Evolutionary conservation across 352 stramenopile species (phyloP).

Genomic region (Peronospora farinosa): DNA sequence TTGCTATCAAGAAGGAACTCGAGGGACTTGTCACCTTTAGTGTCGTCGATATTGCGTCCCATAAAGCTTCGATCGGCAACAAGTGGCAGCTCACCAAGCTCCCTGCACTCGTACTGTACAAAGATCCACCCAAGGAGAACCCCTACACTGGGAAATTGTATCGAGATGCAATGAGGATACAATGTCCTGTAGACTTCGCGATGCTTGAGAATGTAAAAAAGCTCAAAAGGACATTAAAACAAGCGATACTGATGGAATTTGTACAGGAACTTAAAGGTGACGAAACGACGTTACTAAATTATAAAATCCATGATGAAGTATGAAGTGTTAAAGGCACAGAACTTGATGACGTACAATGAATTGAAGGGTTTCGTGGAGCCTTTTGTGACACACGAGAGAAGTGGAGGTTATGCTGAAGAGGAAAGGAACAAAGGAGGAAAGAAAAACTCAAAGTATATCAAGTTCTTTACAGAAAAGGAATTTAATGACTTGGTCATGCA

Average conservation of each 20-base stretch:
- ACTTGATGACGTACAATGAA: slow-evolving; percentile 52
- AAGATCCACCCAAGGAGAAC: slow-evolving; percentile 57
- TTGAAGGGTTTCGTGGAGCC: slow-evolving; percentile 53
- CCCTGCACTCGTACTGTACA: slow-evolving; percentile 55
- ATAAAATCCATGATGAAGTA: slow-evolving; percentile 34
- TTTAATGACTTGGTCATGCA: slow-evolving; percentile 49
- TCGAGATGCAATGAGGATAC: slow-evolving; percentile 37
- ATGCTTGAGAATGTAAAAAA: slow-evolving; percentile 44
- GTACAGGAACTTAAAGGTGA: slow-evolving; percentile 30
- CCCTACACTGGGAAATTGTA: slow-evolving; percentile 69
- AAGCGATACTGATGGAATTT: slow-evolving; percentile 49
- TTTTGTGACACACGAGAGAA: slow-evolving; percentile 27
- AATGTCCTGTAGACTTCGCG: slow-evolving; percentile 23
- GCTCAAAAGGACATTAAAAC: slow-evolving; percentile 59
- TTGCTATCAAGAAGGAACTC: slow-evolving; percentile 37
- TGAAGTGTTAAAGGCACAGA: slow-evolving; percentile 28
- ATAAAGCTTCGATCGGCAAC: slow-evolving; percentile 31
- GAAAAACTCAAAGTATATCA: slow-evolving; percentile 20
- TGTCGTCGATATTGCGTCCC: slow-evolving; percentile 35
- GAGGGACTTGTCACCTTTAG: slow-evolving; percentile 38
- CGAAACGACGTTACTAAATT: slow-evolving; percentile 11
- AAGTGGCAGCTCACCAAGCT: slow-evolving; percentile 50
- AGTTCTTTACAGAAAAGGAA: slow-evolving; percentile 35
- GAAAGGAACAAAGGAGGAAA: slow-evolving; percentile 17
- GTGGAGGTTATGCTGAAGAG: slow-evolving; percentile 3